Conservation (phyloP, 129 eudicot species). For the Arctium minus region DNA sequence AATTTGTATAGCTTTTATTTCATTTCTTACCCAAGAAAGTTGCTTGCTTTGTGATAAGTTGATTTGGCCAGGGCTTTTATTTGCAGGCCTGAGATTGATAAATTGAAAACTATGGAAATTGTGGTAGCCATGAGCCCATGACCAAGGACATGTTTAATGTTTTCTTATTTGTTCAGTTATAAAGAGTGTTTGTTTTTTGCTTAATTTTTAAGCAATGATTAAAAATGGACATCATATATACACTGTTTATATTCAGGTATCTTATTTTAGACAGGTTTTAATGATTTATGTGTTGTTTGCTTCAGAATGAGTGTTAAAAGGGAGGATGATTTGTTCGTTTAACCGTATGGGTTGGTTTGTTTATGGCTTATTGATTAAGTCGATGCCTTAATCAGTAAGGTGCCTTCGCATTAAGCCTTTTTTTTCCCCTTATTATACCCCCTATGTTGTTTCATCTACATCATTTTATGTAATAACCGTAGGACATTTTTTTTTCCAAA, state of each 20-base stretch:
- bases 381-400: too few relatives aligned
- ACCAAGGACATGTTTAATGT: neutral
- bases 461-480: neutral
- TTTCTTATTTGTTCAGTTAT: neutral
- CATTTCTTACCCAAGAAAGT: neutral
- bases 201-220: neutral
- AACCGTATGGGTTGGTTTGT: neutral
- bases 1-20: neutral
- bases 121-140: neutral
- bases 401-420: too few relatives aligned
- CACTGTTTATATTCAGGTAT: neutral
- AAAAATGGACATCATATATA: neutral
- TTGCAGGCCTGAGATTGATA: too few relatives aligned
- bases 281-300: neutral
- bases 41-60: neutral
- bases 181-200: neutral
- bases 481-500: neutral
- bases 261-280: neutral
- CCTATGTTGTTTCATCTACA: neutral
- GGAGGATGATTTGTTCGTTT: neutral
- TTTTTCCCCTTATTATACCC: too few relatives aligned
- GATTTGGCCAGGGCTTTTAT: neutral
- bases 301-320: neutral
- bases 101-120: too few relatives aligned
- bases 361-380: neutral